These are phyloP conservation scores for Pyrenochaeta sp. DNA, from an alignment of 2,329 filamentous ascomycete genomes.

Conservation along the genomic window DNA sequence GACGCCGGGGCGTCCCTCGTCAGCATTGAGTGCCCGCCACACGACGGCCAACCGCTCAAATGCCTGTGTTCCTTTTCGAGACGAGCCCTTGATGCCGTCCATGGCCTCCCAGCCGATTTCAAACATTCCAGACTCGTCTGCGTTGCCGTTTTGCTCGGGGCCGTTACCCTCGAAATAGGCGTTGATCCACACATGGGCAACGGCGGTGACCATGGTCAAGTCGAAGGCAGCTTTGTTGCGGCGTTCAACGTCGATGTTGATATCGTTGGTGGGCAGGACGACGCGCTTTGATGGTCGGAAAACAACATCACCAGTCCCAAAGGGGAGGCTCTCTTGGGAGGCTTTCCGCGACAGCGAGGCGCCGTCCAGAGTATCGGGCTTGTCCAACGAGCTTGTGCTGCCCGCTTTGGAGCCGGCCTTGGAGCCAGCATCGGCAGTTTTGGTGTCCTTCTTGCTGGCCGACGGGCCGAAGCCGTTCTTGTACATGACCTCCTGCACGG, in stretches of 20 bases:
- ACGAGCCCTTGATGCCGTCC: conserved; percentile 94
- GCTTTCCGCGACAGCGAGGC: conserved; percentile 19
- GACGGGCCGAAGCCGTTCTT: conserved; percentile 43
- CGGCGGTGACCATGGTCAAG: conserved; percentile 88
- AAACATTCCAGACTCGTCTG: conserved; percentile 74
- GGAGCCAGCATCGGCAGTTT: conserved; percentile 19
- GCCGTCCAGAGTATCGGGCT: conserved; percentile 22
- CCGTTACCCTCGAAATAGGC: conserved; percentile 86
- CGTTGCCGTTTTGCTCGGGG: conserved; percentile 69
- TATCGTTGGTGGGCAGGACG: conserved; percentile 78
- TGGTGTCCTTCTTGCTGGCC: conserved; percentile 27
- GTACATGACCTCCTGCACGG: conserved; percentile 55
- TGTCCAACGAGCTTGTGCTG: conserved; percentile 25
- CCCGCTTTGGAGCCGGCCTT: conserved; percentile 31
- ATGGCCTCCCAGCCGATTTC: conserved; percentile 78
- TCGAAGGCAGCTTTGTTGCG: conserved; percentile 78
- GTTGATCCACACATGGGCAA: conserved; percentile 98
- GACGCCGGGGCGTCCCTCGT: conserved; percentile 42
- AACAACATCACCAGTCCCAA: conserved; percentile 73
- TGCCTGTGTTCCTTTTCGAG: conserved; percentile 79
- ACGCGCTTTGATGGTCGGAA: conserved; percentile 75
- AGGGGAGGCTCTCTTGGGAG: conserved; percentile 51
- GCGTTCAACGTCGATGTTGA: conserved; percentile 89
- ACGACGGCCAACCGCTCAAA: conserved; percentile 85
- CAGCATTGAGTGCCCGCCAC: conserved; percentile 67